Conservation (phyloP, 441 rosid species). For the Euphorbia schlechtendalii region DNA sequence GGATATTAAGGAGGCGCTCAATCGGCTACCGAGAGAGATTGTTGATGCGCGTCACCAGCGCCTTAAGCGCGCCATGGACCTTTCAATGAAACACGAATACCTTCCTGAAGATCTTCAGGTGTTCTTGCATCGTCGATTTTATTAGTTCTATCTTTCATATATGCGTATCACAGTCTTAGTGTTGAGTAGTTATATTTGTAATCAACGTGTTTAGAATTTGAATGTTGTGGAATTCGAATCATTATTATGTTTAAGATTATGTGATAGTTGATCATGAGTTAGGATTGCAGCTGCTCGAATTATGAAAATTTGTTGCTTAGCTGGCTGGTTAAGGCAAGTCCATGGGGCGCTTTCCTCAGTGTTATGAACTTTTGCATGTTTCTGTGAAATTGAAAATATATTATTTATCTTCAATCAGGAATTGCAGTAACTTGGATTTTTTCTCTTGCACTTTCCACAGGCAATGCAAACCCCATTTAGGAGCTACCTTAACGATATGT, state of each 20-base stretch:
- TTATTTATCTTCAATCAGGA: background rate
- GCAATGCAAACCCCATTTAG: slow-evolving; percentile 90
- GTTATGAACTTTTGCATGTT: background rate
- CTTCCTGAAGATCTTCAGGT: slow-evolving; percentile 79
- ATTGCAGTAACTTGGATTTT: background rate
- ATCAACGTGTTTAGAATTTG: background rate
- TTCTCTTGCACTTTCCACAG: slow-evolving; percentile 31
- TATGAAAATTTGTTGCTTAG: background rate
- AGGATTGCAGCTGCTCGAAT: background rate
- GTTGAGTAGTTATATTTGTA: background rate
- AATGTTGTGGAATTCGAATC: background rate
- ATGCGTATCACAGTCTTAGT: background rate
- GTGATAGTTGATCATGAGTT: background rate
- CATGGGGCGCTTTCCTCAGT: background rate
- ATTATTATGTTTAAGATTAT: background rate
- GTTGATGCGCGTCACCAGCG: slow-evolving; percentile 92
- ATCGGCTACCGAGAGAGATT: slow-evolving; percentile 78
- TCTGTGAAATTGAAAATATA: background rate
- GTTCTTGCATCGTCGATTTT: background rate
- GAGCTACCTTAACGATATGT: slow-evolving; percentile 80
- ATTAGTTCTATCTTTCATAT: no score
- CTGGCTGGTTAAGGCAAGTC: background rate
- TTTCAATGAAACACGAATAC: slow-evolving; percentile 91
- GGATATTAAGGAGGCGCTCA: slow-evolving; percentile 82
- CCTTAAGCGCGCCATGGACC: slow-evolving; percentile 90